Base-by-base conservation (phyloP, 768 basidiomycete species). In the Naganishia vaughanmartiniae region DNA sequence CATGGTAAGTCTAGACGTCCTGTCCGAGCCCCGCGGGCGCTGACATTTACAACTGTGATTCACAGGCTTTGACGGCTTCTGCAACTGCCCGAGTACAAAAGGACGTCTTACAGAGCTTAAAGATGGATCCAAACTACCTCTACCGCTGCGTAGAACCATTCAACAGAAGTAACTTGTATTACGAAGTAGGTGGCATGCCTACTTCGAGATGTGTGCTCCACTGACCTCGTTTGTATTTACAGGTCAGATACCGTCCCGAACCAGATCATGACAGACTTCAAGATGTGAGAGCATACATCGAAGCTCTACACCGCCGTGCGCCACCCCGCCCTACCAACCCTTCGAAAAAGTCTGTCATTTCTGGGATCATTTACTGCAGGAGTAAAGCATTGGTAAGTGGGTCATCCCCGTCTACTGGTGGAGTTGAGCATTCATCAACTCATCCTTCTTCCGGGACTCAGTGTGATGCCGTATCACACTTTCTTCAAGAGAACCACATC, bases 111-210 rank as follows among this genome's bases (percentile, higher is more conserved):
- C 54, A 70, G 21, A 72, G 72, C 21, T 77, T 82, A 7, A 53
- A 73, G 19, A 73, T 82, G 17, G 67, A 69, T 17, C 54, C 53
- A n/a, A 76, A 76, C 26, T 73, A 79, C 53, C 73, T 80, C 6
- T 79, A 78, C 46, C 78, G 78, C 56, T 80, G 76, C 69, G 81
- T 82, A 0, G 74, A 78, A 70, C 81, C 81, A 0, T 79, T 81
- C 73, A 81, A 82, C 56, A 66, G 81, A 30, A 76, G 73, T 28
- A 82, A 81, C 60, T 75, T 82, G 4, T 81, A 77, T 67, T 81
- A 81, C 74, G 81, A 82, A 73, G 81, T 81, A 19, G 58, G 78
- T 42, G 11, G 30, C 15, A 5, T 36, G 14, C 4, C 21, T 33
- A 1, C 30, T 17, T 15, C 15, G 14, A 15, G 7, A 31, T 17